Evolutionary conservation across 805 yeast species (phyloP), one percentile per base, ranked within the genome.

Genomic region (Starmerella bacillaris): DNA sequence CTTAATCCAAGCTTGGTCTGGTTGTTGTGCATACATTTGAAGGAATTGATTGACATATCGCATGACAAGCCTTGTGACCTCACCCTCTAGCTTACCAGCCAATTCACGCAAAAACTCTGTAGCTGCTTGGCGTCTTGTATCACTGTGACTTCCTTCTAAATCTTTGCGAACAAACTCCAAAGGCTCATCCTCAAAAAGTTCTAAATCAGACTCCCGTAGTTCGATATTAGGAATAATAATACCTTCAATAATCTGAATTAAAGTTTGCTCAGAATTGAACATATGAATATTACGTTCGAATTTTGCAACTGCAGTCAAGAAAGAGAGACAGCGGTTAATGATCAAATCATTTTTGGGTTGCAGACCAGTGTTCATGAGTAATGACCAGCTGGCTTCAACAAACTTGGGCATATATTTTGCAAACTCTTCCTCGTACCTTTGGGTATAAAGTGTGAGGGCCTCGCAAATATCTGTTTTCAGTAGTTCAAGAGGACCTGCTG

Each of bases 161-260:
- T 89, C 98, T 41, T 93, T 68, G 50, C 96, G 69, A 16, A 84
- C 84, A 52, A 67, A 89, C 49, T 80, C 92, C 36, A 89, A 76
- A 24, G 98, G 98, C 52, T 89, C 98, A 57, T 89, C 98, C 56
- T 89, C 98, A 55, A 89, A 86, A 41, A 75, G 56, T 55, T 92
- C 98, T 49, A 80, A 82, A 52, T 89, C 99, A 2, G 77, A 65
- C 38, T 78, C 86, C 50, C 96, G 72, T 40, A 89, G 65, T 8
- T 74, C 68, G 47, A 84, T 72, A 54, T 89, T 89, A 26, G 98
- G 98, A 42, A 89, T 63, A 34, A 89, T 72, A 43, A 89, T 77
- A 46, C 78, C 75, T 48, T 77, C 79, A 3, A 84, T 70, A 33
- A 89, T 68, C 51, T 78, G 83, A 44, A 72, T 70, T 48, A 89